Conservation (phyloP, 805 yeast genomes). For the Candida verbasci region DNA sequence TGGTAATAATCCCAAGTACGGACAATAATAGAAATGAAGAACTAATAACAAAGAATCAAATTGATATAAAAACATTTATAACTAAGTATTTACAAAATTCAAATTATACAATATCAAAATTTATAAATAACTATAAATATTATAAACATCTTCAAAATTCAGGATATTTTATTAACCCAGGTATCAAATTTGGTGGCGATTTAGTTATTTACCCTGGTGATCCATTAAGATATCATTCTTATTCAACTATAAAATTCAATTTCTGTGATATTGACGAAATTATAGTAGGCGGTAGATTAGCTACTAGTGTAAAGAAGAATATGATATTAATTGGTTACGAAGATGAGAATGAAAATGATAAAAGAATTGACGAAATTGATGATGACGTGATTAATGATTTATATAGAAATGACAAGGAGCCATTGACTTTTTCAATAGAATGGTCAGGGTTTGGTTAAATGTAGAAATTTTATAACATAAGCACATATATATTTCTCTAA, state of each 20-base stretch:
- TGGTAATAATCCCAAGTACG: neutral
- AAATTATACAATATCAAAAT: neutral
- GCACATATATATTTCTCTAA: neutral
- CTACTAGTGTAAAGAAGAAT: slow-evolving; percentile 86
- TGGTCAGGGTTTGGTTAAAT: slow-evolving; percentile 95
- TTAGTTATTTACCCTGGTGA: slow-evolving; percentile 94
- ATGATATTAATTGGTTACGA: slow-evolving; percentile 55
- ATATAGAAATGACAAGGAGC: slow-evolving; percentile 18
- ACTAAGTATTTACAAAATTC: slow-evolving; percentile 2
- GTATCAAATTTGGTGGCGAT: slow-evolving; percentile 86
- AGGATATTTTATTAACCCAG: slow-evolving; percentile 69
- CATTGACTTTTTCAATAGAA: slow-evolving; percentile 67
- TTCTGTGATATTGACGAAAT: slow-evolving; percentile 50
- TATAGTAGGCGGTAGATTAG: slow-evolving; percentile 84
- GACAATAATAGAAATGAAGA: neutral
- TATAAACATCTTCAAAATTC: slow-evolving; percentile 38
- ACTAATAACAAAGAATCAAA: neutral
- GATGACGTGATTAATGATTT: slow-evolving; percentile 2
- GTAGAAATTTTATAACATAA: neutral
- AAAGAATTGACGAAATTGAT: neutral
- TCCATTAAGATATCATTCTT: slow-evolving; percentile 87
- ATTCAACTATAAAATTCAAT: slow-evolving; percentile 57
- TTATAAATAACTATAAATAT: slow-evolving; percentile 10
- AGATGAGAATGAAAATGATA: slow-evolving; percentile 7
- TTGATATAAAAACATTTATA: slow-evolving; percentile 2